Base-by-base conservation (phyloP, 208 protist species). In the Leishmania gerbilli region DNA sequence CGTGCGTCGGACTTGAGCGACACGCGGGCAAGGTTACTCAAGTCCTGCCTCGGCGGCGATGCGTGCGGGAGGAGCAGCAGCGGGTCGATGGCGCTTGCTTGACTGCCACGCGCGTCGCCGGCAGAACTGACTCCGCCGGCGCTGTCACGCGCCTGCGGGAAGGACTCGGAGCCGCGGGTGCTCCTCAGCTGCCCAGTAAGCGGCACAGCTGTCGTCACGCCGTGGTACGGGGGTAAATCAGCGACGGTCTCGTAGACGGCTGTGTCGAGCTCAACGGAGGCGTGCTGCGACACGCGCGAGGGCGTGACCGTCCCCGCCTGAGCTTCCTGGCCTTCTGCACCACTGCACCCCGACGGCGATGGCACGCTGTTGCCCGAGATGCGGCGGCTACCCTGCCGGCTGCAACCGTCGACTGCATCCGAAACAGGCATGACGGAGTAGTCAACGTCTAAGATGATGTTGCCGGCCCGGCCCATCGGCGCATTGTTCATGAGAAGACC, bases 381-480 rank as follows among this genome's bases (percentile, higher is more conserved):
- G 31, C 75, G 51, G 37, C 47, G 45, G 51, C 56, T 76, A 15
- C 75, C 72, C n/a, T 67, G 56, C 2, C 62, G 51, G 37, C 81
- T 82, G n/a, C 64, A 67, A 37, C 67, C 75, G 34, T 56, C 76
- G 31, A 77, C 53, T 15, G 67, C 68, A 24, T 81, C 81, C 1
- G 83, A 84, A 68, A 82, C 72, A 15, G 80, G 84, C 51, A 69
- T 58, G 64, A 84, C 86, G 77, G 93, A 78, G 83, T 96, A 98
- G 84, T 98, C 95, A 24, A 96, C 86, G 67, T 96, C 95, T 42
- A 98, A 89, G 40, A 98, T 93, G 64, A 95, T 65, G 87, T 98
- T 98, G 37, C 95, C 95, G 5, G 80, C 84, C n/a, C 76, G 65
- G 27, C 95, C 95, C 71, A 96, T 72, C 19, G 95, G 95, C 13